phyloP scores from a whole-genome alignment of 495 filamentous ascomycete species.

The Alectoria sarmentosa region DNA sequence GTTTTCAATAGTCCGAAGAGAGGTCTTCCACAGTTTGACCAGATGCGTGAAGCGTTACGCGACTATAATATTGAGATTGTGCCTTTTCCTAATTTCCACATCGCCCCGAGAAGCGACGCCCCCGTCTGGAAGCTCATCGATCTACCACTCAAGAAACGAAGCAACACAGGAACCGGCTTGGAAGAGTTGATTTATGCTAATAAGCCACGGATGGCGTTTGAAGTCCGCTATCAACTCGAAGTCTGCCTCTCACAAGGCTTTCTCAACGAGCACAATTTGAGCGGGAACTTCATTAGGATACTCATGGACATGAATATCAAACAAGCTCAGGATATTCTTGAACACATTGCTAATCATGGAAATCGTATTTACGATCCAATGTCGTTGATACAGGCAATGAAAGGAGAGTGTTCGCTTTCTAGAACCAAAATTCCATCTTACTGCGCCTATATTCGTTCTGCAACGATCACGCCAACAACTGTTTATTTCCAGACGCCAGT shows the following conservation, averaged over 20 bases:
- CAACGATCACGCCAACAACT: slow-evolving; percentile 73
- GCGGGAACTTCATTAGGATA: slow-evolving; percentile 52
- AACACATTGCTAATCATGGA: slow-evolving; percentile 54
- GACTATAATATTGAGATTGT: slow-evolving; percentile 66
- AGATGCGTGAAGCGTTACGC: slow-evolving; percentile 47
- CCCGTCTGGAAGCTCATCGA: slow-evolving; percentile 56
- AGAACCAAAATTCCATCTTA: slow-evolving; percentile 56
- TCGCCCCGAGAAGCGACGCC: slow-evolving; percentile 26
- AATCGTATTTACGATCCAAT: slow-evolving; percentile 61
- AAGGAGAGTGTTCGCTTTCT: slow-evolving; percentile 39
- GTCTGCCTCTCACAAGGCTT: slow-evolving; percentile 75
- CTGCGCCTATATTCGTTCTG: slow-evolving; percentile 68
- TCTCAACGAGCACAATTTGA: slow-evolving; percentile 75
- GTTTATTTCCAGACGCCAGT: slow-evolving; percentile 69
- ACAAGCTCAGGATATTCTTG: slow-evolving; percentile 50
- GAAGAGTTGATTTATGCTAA: slow-evolving; percentile 33
- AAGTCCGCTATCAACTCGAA: slow-evolving; percentile 83
- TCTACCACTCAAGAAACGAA: slow-evolving; percentile 17
- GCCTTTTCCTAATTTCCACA: slow-evolving; percentile 29
- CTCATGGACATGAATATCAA: slow-evolving; percentile 45
- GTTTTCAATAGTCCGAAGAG: slow-evolving; percentile 35
- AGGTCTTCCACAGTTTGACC: slow-evolving; percentile 29
- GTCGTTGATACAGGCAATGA: slow-evolving; percentile 55
- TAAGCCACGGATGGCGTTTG: slow-evolving; percentile 49
- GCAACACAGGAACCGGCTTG: slow-evolving; percentile 14